Base-by-base conservation (phyloP, 805 yeast species). In the Ogataea salicorniae region DNA sequence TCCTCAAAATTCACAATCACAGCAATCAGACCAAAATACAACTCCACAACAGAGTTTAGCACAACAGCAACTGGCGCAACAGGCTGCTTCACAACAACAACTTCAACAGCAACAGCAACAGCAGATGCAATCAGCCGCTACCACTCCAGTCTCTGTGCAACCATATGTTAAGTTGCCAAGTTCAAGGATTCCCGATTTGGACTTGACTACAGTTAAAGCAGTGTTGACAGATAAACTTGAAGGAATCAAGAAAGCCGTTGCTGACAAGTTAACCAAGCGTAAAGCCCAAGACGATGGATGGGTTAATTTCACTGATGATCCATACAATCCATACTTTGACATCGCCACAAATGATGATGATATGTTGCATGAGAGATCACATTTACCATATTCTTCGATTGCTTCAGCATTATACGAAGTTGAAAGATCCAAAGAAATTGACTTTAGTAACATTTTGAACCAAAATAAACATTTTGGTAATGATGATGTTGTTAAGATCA, bases 161-260 rank as follows among this genome's bases (percentile, higher is more conserved):
- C 90, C 95, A 22, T 87, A 90, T 69, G 95, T 89, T 56, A 84
- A 86, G 58, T 66, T 89, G 37, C 96, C 97, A 3, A 84, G 94
- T 36, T 86, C 96, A 1, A 87, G 89, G 66, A 87, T 92, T 53
- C 97, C 98, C 15, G 97, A 92, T 66, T 76, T 91, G 76, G 95
- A 89, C 41, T 72, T 92, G 50, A 83, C 86, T 22, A 87, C 96
- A 6, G 91, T 90, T 11, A 87, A 86, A 46, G 76, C 81, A 41
- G 81, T 89, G 20, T 68, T 87, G 43, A 73, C 79, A 42, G 91
- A 83, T 52, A 88, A 89, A 66, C 84, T 88, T 51, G 82, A 76
- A 47, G 84, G 87, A 6, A 83, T 91, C 51, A 82, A 83, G 52
- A 78, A 82, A 47, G 95, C 88, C n/a, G 96, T 94, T 42, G 79